These are phyloP conservation scores for Dactylonectria estremocensis DNA, from an alignment of 2,329 filamentous ascomycete genomes.

Conservation along the genomic window DNA sequence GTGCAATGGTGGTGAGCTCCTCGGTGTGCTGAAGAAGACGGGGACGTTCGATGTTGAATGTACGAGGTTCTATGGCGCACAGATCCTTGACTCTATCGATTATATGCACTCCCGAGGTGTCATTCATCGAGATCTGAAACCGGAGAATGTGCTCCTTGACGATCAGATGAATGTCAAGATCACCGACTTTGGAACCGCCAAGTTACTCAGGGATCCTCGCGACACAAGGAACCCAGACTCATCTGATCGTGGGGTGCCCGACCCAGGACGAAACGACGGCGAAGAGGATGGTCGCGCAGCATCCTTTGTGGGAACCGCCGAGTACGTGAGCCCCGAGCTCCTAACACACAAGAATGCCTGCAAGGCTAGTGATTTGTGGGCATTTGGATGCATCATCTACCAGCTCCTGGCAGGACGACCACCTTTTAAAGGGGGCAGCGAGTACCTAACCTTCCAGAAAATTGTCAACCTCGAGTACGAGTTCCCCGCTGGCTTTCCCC, in stretches of 20 bases:
- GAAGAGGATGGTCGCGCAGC: slow-evolving; percentile 82
- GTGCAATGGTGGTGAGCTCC: slow-evolving; percentile 90
- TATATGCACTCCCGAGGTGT: slow-evolving; percentile 98
- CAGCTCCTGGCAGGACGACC: slow-evolving; percentile 96
- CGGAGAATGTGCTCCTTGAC: slow-evolving; percentile 95
- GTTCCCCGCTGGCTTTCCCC: slow-evolving; percentile 90
- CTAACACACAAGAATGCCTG: slow-evolving; percentile 96
- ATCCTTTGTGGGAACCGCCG: slow-evolving; percentile 97
- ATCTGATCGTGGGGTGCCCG: slow-evolving; percentile 55
- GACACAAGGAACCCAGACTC: slow-evolving; percentile 60
- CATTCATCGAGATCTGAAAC: slow-evolving; percentile 96
- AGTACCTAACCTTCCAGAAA: slow-evolving; percentile 98
- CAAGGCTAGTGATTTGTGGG: slow-evolving; percentile 98
- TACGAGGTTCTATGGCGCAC: slow-evolving; percentile 92
- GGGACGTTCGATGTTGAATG: slow-evolving; percentile 96
- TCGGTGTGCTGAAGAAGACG: slow-evolving; percentile 94
- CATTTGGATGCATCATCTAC: slow-evolving; percentile 98
- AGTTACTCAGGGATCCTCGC: slow-evolving; percentile 74
- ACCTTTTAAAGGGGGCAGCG: slow-evolving; percentile 95
- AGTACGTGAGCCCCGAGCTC: slow-evolving; percentile 98
- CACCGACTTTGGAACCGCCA: slow-evolving; percentile 98
- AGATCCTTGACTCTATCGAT: slow-evolving; percentile 95
- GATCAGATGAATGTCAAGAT: slow-evolving; percentile 99
- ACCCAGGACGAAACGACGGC: slow-evolving; percentile 54
- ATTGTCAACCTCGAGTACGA: slow-evolving; percentile 96